These are phyloP conservation scores for Nakaseomyces glabratus DNA, from an alignment of 1,139 yeast species.

Conservation along the genomic window DNA sequence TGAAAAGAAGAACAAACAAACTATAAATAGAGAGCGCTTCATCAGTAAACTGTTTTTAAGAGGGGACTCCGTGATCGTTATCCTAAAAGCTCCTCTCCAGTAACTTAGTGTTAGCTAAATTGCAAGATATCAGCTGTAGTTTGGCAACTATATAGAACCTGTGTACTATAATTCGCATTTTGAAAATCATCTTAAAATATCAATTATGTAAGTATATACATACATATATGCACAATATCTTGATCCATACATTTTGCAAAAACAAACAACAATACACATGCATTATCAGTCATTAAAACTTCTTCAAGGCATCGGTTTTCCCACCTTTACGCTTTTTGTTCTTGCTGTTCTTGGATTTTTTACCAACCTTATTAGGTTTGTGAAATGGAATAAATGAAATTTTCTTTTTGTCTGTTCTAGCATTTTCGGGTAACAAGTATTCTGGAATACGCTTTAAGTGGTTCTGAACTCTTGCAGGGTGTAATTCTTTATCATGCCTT, in stretches of 20 bases:
- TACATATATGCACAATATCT: conserved; percentile 3
- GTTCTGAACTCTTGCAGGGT: conserved; percentile 71
- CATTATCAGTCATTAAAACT: conserved; percentile 33
- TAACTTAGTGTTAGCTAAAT: conserved; percentile 10
- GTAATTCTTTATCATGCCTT: conserved; percentile 86
- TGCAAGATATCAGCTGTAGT: no score
- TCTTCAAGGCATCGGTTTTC: conserved; percentile 67
- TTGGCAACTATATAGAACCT: no score
- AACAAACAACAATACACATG: not conserved
- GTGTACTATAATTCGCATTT: no score
- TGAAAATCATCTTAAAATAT: not conserved
- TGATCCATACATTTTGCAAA: not conserved
- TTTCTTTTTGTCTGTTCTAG: conserved; percentile 49
- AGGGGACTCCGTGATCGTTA: conserved; percentile 90
- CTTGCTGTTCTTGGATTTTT: conserved; percentile 33
- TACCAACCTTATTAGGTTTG: conserved; percentile 44
- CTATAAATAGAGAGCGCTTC: conserved; percentile 72
- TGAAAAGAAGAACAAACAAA: conserved; percentile 65
- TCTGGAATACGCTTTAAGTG: conserved; percentile 91
- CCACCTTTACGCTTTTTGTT: conserved; percentile 11
- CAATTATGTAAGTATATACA: not conserved
- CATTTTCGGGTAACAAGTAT: conserved; percentile 76
- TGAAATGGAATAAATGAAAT: conserved; percentile 74
- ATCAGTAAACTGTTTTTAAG: conserved; percentile 83
- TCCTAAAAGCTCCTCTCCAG: conserved; percentile 44